Percentiles rank a stretch among this genome's conserved stretches.
Conservation (phyloP, 257 asterid species). For the Penstemon davidsonii region DNA sequence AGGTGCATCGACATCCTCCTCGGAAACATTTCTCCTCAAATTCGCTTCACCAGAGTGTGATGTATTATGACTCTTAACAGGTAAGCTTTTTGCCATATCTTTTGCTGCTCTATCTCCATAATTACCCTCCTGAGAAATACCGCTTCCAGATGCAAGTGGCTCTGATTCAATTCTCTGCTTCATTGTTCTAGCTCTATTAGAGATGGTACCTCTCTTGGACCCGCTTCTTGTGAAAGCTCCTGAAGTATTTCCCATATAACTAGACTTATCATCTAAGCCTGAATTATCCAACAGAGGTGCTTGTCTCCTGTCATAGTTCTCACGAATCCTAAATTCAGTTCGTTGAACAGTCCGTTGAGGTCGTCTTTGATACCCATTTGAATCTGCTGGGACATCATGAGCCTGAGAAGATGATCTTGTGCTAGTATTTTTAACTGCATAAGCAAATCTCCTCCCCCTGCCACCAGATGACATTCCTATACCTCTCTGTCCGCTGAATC, state of each 20-base stretch:
- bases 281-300: conserved; percentile 36
- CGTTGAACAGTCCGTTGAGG: conserved; percentile 68
- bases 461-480: conserved; percentile 48
- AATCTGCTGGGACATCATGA: conserved; percentile 48
- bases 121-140: conserved; percentile 39
- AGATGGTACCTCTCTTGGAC: conserved; percentile 66
- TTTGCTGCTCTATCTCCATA: conserved; percentile 43
- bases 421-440: conserved; percentile 67
- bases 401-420: conserved; percentile 43
- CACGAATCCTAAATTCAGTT: conserved; percentile 80
- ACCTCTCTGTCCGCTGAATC: conserved; percentile 45
- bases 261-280: conserved; percentile 48
- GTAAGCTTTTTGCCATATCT: conserved; percentile 39
- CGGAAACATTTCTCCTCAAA: conserved; percentile 53
- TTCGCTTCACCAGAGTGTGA: conserved; percentile 47
- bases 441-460: conserved; percentile 66
- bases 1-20: conserved; percentile 92
- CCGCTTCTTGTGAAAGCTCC: conserved; percentile 66
- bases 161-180: conserved; percentile 52
- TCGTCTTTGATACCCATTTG: conserved; percentile 69
- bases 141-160: conserved; percentile 39
- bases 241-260: conserved; percentile 44
- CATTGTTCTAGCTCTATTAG: conserved; percentile 50
- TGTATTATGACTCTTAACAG: conserved; percentile 37
- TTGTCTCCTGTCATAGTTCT: conserved; percentile 60